Evolutionary conservation across 202 grass and related monocot genomes (phyloP).

Genomic region (Zizania palustris): DNA sequence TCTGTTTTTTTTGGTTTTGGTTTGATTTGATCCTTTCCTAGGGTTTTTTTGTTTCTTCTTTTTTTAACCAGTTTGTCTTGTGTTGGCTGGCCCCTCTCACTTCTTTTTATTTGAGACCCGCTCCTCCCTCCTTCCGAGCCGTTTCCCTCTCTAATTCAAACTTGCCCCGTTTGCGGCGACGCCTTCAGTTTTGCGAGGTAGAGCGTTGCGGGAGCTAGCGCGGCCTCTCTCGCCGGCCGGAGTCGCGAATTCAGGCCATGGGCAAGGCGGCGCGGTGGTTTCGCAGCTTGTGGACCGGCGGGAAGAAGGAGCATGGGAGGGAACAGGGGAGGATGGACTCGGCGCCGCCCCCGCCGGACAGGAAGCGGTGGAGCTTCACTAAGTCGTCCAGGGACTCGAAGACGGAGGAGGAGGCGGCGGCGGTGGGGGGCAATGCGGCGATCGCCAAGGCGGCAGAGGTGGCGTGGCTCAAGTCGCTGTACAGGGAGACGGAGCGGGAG

Average conservation of each 20-base stretch:
- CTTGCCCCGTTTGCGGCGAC: slow-evolving; percentile 15
- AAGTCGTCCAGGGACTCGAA: slow-evolving; percentile 58
- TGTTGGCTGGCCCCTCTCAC: slow-evolving; percentile 15
- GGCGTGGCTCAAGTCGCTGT: slow-evolving; percentile 74
- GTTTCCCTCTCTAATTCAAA: slow-evolving; percentile 74
- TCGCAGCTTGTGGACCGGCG: slow-evolving; percentile 48
- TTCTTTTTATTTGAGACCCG: slow-evolving; percentile 51
- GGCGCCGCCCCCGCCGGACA: slow-evolving; percentile 38
- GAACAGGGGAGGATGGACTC: slow-evolving; percentile 33
- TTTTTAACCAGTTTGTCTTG: slow-evolving; percentile 22
- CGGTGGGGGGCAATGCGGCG: slow-evolving; percentile 10
- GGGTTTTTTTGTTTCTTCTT: background rate
- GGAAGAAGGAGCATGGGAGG: slow-evolving; percentile 11
- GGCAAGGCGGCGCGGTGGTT: slow-evolving; percentile 83
- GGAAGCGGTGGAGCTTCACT: slow-evolving; percentile 89
- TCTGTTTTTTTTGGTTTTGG: no score
- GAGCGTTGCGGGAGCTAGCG: background rate
- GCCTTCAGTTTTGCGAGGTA: background rate
- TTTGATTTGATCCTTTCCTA: no score
- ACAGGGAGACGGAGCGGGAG: slow-evolving; percentile 66
- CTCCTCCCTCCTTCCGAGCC: slow-evolving; percentile 12
- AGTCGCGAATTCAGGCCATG: slow-evolving; percentile 48
- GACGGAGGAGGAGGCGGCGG: slow-evolving; percentile 1
- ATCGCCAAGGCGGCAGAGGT: slow-evolving; percentile 53
- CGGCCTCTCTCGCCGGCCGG: background rate